Percentiles rank a stretch among this genome's conserved stretches.
Conservation (phyloP, 768 basidiomycete species). For the Tephrocybe sp. region DNA sequence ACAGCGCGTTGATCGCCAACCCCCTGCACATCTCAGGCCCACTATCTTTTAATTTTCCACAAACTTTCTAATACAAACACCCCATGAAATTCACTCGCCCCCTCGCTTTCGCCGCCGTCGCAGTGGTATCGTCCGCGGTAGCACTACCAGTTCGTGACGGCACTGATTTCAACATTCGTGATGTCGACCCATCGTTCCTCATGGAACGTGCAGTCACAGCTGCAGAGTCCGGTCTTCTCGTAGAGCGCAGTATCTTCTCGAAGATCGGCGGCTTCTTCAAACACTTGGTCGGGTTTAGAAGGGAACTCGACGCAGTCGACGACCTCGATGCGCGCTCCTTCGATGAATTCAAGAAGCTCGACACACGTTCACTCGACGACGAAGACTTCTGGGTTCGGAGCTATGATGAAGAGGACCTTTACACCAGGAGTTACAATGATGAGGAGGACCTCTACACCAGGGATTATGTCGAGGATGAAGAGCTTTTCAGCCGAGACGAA, state of each 20-base stretch:
- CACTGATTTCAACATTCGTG: conserved; percentile 1
- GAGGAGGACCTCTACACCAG: background rate
- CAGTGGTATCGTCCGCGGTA: conserved; percentile 1
- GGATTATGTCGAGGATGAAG: background rate
- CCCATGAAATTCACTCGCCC: conserved; percentile 10
- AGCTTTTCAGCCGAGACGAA: too few species aligned
- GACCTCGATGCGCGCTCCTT: conserved; percentile 3
- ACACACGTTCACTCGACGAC: conserved; percentile 3
- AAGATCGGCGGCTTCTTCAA: background rate
- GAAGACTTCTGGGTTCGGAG: background rate
- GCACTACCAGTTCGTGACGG: conserved; percentile 7
- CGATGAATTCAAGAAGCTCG: conserved; percentile 1
- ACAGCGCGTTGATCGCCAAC: conserved; percentile 18
- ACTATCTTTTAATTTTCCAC: background rate
- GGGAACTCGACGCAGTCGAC: background rate
- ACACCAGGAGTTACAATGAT: background rate
- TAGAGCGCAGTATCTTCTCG: conserved; percentile 1
- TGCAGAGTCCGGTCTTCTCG: background rate
- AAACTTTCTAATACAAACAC: background rate
- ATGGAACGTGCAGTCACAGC: background rate
- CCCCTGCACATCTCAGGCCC: conserved; percentile 2
- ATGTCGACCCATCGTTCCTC: background rate
- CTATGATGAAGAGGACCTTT: background rate
- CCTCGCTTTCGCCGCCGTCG: conserved; percentile 5
- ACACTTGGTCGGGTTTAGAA: background rate